These are phyloP conservation scores for Mesembryanthemum crystallinum DNA, from an alignment of 148 eudicot species.

Conservation along the genomic window DNA sequence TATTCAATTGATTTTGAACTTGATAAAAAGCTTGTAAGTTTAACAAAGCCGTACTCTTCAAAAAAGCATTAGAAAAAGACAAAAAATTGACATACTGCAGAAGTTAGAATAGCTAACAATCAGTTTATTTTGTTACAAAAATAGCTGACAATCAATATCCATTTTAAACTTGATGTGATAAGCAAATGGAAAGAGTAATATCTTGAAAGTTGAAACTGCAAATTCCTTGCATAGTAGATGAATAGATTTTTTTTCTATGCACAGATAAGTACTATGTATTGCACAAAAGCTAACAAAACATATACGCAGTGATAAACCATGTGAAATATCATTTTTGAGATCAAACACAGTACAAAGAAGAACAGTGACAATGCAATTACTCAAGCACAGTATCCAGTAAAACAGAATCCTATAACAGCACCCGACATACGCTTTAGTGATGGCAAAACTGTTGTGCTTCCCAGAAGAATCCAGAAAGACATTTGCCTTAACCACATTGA, in stretches of 20 bases:
- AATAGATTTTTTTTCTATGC: not conserved
- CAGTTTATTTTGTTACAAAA: no score
- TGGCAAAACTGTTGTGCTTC: slow-evolving; percentile 92
- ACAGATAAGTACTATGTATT: not conserved
- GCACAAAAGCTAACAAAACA: not conserved
- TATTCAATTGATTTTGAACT: not conserved
- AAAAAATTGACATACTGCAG: not conserved
- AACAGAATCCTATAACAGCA: slow-evolving; percentile 24
- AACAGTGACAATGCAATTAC: slow-evolving; percentile 6
- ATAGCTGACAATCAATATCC: not conserved
- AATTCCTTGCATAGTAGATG: not conserved
- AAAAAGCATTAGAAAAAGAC: not conserved
- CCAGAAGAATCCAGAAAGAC: slow-evolving; percentile 96
- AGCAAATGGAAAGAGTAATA: not conserved
- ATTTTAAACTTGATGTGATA: not conserved
- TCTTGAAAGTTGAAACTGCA: not conserved
- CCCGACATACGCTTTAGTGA: slow-evolving; percentile 86
- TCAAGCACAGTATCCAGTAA: slow-evolving; percentile 12
- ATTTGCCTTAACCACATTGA: slow-evolving; percentile 92
- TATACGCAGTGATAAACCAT: not conserved
- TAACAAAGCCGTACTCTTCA: not conserved
- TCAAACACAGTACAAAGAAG: not conserved
- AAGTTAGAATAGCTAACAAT: not conserved
- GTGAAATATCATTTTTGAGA: not conserved
- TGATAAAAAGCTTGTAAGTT: no score